Conservation (phyloP, 73 alveolate genomes). For the Breviolum minutum region DNA sequence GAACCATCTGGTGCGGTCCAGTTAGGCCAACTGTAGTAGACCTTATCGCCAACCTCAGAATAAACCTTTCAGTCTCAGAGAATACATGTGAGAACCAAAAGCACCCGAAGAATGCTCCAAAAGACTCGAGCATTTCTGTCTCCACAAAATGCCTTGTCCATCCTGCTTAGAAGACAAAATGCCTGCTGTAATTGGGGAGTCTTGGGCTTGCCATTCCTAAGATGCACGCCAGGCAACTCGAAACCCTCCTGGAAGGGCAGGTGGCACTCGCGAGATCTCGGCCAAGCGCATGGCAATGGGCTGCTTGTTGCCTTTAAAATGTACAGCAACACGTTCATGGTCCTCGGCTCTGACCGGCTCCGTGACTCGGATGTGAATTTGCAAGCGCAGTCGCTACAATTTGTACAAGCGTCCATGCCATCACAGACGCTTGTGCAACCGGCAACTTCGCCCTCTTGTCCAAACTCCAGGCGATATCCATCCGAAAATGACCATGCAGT, state of each 20-base stretch:
- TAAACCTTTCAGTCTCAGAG: background rate
- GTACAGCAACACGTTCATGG: constrained; percentile 41
- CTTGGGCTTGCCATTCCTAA: background rate
- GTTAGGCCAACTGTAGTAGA: constrained; percentile 29
- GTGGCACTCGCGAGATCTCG: background rate
- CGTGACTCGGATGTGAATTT: background rate
- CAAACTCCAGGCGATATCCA: constrained; percentile 2
- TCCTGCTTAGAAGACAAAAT: too few species aligned
- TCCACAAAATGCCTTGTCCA: too few species aligned
- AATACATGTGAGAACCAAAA: too few species aligned
- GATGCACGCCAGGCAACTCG: background rate
- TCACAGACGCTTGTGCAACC: constrained; percentile 43
- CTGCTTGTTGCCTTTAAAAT: background rate
- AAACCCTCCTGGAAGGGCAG: background rate
- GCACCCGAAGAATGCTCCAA: too few species aligned
- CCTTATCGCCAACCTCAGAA: constrained; percentile 12
- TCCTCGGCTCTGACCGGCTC: background rate
- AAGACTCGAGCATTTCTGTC: too few species aligned
- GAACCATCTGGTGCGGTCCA: constrained; percentile 57
- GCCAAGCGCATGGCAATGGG: constrained; percentile 26
- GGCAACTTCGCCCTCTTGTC: constrained; percentile 20
- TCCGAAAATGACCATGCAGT: background rate
- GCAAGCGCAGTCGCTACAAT: background rate
- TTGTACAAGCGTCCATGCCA: background rate
- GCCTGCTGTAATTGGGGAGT: too few species aligned